Percentiles rank a stretch among this genome's conserved stretches.
These are phyloP conservation scores for Alternaria alternata DNA, from an alignment of 2,329 filamentous ascomycete species.

Conservation along the genomic window DNA sequence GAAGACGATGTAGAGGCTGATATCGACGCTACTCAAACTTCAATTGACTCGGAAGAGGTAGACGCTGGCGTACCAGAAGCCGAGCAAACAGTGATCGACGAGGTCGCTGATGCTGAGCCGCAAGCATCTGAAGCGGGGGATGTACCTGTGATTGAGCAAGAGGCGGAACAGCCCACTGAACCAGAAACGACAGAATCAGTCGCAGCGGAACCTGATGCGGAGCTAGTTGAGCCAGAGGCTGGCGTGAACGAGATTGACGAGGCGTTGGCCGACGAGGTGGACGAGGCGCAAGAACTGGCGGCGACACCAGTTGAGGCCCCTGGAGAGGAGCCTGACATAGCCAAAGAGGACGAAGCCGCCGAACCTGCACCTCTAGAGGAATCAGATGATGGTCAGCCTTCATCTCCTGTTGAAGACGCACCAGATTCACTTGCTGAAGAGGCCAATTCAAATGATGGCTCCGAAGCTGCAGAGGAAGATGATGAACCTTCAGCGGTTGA, in stretches of 20 bases:
- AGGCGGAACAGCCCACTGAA: conserved; percentile 8
- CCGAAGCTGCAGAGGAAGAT: conserved; percentile 4
- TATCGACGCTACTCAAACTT: not conserved
- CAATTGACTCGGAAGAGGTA: not conserved
- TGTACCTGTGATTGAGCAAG: not conserved
- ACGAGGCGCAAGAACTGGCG: not conserved
- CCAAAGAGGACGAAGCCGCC: not conserved
- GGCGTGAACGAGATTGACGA: not conserved
- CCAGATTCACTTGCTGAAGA: conserved; percentile 6
- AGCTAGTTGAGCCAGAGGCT: not conserved
- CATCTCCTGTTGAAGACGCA: not conserved
- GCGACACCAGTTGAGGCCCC: not conserved
- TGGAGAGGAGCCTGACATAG: not conserved
- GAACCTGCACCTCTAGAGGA: not conserved
- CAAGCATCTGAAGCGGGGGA: conserved; percentile 3
- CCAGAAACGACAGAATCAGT: not conserved
- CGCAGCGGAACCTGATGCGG: conserved; percentile 3
- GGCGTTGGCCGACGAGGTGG: not conserved
- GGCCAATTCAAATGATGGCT: not conserved
- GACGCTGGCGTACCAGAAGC: not conserved
- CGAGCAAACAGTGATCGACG: not conserved
- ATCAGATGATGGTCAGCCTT: not conserved
- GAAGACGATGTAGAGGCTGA: conserved; percentile 5
- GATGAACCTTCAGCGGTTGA: conserved; percentile 3
- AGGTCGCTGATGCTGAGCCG: conserved; percentile 2